phyloP scores from a whole-genome alignment of 257 asterid genomes.

The Nicotiana undulata region DNA sequence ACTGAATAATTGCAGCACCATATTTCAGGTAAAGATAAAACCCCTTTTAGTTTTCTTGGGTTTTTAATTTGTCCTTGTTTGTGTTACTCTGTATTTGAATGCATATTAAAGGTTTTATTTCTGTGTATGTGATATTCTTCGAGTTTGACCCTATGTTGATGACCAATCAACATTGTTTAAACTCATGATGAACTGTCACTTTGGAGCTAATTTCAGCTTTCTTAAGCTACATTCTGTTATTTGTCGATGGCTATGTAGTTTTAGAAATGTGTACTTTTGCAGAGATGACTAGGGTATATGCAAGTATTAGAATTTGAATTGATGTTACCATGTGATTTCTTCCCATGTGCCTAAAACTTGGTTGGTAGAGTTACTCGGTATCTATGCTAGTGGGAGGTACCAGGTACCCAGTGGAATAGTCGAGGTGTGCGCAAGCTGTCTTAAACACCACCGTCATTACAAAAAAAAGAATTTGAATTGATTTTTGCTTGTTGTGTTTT shows the following conservation, averaged over 20 bases:
- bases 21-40: constrained; percentile 2
- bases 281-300: not conserved
- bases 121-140: not conserved
- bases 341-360: no score
- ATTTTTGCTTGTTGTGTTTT: not conserved
- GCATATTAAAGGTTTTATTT: not conserved
- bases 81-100: not conserved
- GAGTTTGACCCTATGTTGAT: not conserved
- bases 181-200: not conserved
- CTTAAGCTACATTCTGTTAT: not conserved
- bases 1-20: not conserved
- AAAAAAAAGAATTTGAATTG: not conserved
- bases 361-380: no score
- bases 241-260: not conserved
- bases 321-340: not conserved
- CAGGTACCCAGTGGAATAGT: no score
- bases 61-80: not conserved
- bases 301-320: not conserved
- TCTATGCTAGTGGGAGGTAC: no score
- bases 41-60: not conserved
- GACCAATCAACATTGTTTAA: not conserved
- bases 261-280: not conserved
- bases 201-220: not conserved
- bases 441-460: no score
- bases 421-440: no score